Evolutionary conservation across 73 alveolate genomes (phyloP).

Genomic region (Paramecium octaurelia): DNA sequence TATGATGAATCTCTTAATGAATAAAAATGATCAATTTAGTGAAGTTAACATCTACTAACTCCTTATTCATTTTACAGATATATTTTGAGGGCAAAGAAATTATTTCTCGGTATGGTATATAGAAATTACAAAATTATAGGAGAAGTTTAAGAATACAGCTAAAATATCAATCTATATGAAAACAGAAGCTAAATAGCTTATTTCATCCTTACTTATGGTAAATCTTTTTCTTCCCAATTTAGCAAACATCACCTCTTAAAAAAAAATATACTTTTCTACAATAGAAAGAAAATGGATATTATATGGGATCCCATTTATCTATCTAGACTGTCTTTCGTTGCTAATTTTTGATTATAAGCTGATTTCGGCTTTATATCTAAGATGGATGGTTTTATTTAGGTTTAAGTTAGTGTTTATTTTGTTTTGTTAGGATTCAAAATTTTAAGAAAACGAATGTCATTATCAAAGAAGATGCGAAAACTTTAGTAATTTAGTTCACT

Average conservation of each 20-base stretch:
- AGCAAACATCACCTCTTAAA: background rate
- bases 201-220: background rate
- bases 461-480: background rate
- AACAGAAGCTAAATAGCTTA: background rate
- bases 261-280: background rate
- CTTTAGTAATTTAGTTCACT: background rate
- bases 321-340: background rate
- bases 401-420: too few species aligned
- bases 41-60: too few species aligned
- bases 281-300: background rate
- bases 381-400: background rate
- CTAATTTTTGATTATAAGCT: background rate
- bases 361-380: too few species aligned
- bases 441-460: background rate
- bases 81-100: background rate
- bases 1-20: background rate
- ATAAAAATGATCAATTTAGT: too few species aligned
- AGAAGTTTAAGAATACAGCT: background rate
- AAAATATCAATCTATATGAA: background rate
- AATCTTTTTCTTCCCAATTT: background rate
- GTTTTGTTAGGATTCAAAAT: background rate
- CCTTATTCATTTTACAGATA: background rate
- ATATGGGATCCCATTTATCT: background rate
- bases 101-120: background rate
- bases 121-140: background rate